Base-by-base conservation (phyloP, 2,329 filamentous ascomycete genomes). In the Colletotrichum sp. region DNA sequence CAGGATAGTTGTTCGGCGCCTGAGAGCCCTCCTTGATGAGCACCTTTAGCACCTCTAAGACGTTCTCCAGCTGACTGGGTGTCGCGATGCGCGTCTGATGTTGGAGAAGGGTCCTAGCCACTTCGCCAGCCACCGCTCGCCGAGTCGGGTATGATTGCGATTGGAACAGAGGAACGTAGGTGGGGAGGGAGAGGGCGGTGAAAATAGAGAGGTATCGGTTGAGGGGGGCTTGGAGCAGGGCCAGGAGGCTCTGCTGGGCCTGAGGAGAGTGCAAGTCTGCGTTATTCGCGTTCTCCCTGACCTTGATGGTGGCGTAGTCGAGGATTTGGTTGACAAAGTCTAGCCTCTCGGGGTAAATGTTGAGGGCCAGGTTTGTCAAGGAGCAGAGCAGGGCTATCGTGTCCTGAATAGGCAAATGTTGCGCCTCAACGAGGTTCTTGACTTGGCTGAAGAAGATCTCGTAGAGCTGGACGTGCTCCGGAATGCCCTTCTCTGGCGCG, bases 381-480 rank as follows among this genome's bases (percentile, higher is more conserved):
- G 97, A 99, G n/a, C 98, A 96, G 60, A 99, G 89, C 57, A 99
- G 88, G 12, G 96, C 97, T 80, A 98, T 97, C 21, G 95, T 98
- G 83, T 99, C 98, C 84, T 98, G 96, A 78, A 99, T 96, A 1
- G 96, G 94, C 68, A 99, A 89, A 79, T 95, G 93, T 82, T 98
- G 95, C 68, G 94, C 95, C 85, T 96, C 96, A 77, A 99, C 96
- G 67, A 99, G 88, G 81, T 96, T 96, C 82, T 98, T 94, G 77
- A 99, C 97, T 84, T 99, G 97, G 67, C 96, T 94, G 82, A 99
- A 98, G 89, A 99, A 99, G 75, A 99, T 95, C 85, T 99, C 96
- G 84, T 99, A 99, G 28, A 99, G 91, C 85, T 95, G 96, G 74
- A 98, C 93, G 80, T 95, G 93, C 68, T 93, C 90, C 1, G 94